These are phyloP conservation scores for Cercophora newfieldiana DNA, from an alignment of 495 filamentous ascomycete genomes.

Conservation along the genomic window DNA sequence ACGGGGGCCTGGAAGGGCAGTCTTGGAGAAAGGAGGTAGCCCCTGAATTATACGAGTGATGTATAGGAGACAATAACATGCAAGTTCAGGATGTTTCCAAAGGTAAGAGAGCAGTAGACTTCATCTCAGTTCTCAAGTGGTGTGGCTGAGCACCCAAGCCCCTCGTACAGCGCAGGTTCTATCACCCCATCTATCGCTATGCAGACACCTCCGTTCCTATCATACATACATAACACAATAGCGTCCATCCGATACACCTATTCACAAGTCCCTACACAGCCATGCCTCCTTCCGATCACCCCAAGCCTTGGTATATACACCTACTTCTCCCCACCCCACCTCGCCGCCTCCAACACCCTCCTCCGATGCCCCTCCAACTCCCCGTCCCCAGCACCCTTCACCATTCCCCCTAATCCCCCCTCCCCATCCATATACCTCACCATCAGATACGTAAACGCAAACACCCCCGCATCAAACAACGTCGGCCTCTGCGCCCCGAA, in stretches of 20 bases:
- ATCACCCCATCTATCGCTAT: background rate
- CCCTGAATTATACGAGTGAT: too few species aligned
- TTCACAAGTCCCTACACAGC: too few species aligned
- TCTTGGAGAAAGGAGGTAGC: too few species aligned
- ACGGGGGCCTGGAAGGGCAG: too few species aligned
- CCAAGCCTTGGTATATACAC: background rate
- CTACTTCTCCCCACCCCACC: slow-evolving; percentile 12
- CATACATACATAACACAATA: background rate
- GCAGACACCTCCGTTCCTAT: background rate
- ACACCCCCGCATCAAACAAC: slow-evolving; percentile 83
- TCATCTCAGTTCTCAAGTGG: too few species aligned
- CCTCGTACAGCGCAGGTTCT: background rate
- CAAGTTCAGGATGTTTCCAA: too few species aligned
- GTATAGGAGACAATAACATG: too few species aligned
- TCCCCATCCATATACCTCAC: slow-evolving; percentile 36
- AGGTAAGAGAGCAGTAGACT: too few species aligned
- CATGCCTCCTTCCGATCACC: too few species aligned
- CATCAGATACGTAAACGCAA: slow-evolving; percentile 86
- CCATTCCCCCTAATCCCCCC: slow-evolving; percentile 12
- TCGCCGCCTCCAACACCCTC: slow-evolving; percentile 18
- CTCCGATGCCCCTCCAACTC: slow-evolving; percentile 21
- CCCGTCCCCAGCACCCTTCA: slow-evolving; percentile 19
- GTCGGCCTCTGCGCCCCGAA: slow-evolving; percentile 53
- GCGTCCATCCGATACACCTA: too few species aligned
- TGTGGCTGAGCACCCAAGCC: too few species aligned